phyloP scores from a whole-genome alignment of 2,329 filamentous ascomycete genomes.

The Pseudogymnoascus verrucosus region DNA sequence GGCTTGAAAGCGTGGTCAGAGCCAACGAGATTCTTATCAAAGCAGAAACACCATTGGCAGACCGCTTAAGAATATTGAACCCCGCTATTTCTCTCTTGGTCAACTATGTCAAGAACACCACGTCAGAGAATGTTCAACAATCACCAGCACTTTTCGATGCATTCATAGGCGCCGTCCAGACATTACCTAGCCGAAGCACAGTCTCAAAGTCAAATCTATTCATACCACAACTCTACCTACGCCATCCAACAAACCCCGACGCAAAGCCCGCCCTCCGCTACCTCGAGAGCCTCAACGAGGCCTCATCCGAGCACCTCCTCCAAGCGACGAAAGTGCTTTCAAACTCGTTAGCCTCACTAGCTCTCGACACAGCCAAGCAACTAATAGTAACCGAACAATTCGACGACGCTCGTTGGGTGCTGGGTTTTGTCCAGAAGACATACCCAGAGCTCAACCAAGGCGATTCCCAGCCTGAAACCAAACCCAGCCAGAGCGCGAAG shows the following conservation, averaged over 20 bases:
- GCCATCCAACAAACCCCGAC: slow-evolving; percentile 22
- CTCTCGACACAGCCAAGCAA: slow-evolving; percentile 21
- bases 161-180: slow-evolving; percentile 16
- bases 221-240: slow-evolving; percentile 17
- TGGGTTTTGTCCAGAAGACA: slow-evolving; percentile 21
- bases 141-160: slow-evolving; percentile 17
- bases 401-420: slow-evolving; percentile 21
- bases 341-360: slow-evolving; percentile 10
- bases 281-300: neutral
- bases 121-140: slow-evolving; percentile 6
- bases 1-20: slow-evolving; percentile 16
- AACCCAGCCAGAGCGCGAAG: slow-evolving; percentile 20
- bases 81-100: neutral
- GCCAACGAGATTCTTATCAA: slow-evolving; percentile 17
- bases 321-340: neutral
- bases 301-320: slow-evolving; percentile 10
- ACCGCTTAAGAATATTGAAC: neutral
- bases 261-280: slow-evolving; percentile 17
- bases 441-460: slow-evolving; percentile 20
- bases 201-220: neutral
- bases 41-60: slow-evolving; percentile 12
- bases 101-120: neutral
- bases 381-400: slow-evolving; percentile 19
- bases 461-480: slow-evolving; percentile 14
- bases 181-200: slow-evolving; percentile 4